Evolutionary conservation across 768 basidiomycete species (phyloP), one percentile per base, ranked within the genome.

Genomic region (Boletus bicolor): DNA sequence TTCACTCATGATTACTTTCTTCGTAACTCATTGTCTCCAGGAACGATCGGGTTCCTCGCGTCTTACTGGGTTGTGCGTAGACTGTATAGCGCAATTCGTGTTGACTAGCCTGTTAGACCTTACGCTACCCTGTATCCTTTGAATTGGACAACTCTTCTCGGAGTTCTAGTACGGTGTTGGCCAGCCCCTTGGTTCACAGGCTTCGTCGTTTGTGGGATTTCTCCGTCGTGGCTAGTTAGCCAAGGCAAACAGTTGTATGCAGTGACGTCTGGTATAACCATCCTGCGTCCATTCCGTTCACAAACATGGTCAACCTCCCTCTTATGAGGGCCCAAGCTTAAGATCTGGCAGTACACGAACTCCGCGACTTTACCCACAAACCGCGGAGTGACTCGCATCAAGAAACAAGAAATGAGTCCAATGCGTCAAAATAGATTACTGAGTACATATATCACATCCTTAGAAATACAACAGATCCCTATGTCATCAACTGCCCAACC

Each of bases 21-120:
- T 17, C 51, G 24, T 24, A 41, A 32, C 57, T 57, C 47, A 50
- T 44, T 35, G 46, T 53, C n/a, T n/a, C 39, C 65, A 86, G 91
- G 92, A 38, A 89, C 91, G 11, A 92, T 97, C 61, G 94, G 94
- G 10, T 97, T 94, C 77, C 76, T 94, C 39, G 89, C 93, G 21
- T 84, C 88, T 5, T 95, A 93, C 63, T 95, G 91, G 86, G 91
- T 91, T n/a, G 82, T 97, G 41, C 79, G 89, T 57, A 82, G 77
- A 71, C 72, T 98, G 54, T 98, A 98, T 69, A 80, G 80, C 54
- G 83, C 89, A 32, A 90, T 93, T 59, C 85, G 91, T 38, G 82
- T 92, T 49, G 91, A 93, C 63, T 83, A 68, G 58, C 32, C 8
- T 36, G 32, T 35, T 53, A 58, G 56, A 59, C 14, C 0, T 49